Percentiles rank a stretch among this genome's conserved stretches.
These are phyloP conservation scores for Alternaria rosae DNA, from an alignment of 2,329 filamentous ascomycete species.

Conservation along the genomic window DNA sequence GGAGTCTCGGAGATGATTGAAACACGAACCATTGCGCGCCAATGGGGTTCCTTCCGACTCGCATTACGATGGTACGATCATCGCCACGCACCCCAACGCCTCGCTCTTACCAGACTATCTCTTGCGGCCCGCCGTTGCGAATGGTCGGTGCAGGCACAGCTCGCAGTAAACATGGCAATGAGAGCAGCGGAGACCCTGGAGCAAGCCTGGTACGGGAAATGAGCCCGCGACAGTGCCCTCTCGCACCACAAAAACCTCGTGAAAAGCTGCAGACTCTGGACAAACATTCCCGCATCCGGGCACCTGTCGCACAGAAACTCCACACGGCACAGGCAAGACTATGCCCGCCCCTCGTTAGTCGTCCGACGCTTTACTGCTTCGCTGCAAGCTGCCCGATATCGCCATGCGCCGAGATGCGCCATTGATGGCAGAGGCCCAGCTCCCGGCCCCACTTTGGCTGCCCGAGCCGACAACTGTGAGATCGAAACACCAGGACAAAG, in stretches of 20 bases:
- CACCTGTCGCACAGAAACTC: constrained; percentile 15
- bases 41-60: constrained; percentile 11
- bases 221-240: neutral
- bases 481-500: constrained; percentile 4
- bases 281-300: constrained; percentile 12
- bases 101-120: constrained; percentile 5
- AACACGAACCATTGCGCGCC: constrained; percentile 1
- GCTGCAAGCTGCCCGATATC: constrained; percentile 21
- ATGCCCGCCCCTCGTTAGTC: constrained; percentile 17
- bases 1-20: constrained; percentile 2
- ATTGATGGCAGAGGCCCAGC: constrained; percentile 18
- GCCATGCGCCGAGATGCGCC: constrained; percentile 19
- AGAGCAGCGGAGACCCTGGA: constrained; percentile 12
- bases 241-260: constrained; percentile 3
- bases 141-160: constrained; percentile 2
- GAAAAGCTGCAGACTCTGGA: constrained; percentile 4
- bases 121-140: constrained; percentile 9
- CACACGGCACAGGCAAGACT: constrained; percentile 10
- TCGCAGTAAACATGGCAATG: constrained; percentile 5
- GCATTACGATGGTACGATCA: constrained; percentile 8
- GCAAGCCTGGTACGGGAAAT: neutral
- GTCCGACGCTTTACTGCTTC: constrained; percentile 12
- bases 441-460: constrained; percentile 20
- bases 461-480: constrained; percentile 10
- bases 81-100: constrained; percentile 5